Evolutionary conservation across 768 basidiomycete species (phyloP).

Genomic region (Suillus luteus): DNA sequence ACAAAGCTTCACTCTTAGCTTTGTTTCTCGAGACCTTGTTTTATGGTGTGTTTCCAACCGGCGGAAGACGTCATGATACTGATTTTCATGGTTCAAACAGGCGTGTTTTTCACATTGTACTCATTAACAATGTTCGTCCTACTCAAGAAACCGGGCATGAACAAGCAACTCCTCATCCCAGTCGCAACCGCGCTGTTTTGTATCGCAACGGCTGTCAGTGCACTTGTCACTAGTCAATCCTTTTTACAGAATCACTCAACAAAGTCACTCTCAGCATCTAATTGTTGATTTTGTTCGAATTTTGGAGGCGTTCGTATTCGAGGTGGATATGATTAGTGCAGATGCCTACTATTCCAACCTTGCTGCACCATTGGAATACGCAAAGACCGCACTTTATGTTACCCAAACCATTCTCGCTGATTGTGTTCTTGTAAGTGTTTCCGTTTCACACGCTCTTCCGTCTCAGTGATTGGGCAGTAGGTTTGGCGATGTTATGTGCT

Average conservation of each 20-base stretch:
- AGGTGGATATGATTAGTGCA: background rate
- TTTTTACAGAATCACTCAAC: background rate
- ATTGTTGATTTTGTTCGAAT: background rate
- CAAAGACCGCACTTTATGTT: background rate
- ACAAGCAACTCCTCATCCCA: background rate
- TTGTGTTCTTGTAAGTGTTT: background rate
- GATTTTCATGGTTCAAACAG: background rate
- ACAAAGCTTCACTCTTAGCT: background rate
- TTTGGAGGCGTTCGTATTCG: background rate
- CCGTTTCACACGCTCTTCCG: background rate
- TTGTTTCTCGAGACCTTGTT: background rate
- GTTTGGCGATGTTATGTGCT: constrained; percentile 1
- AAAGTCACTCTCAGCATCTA: background rate
- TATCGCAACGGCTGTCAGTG: background rate
- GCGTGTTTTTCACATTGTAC: background rate
- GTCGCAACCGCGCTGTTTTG: background rate
- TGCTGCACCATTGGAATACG: background rate
- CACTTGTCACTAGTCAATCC: background rate
- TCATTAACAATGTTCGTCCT: background rate
- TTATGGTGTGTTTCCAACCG: background rate
- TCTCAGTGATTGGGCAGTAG: background rate
- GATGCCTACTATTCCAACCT: background rate
- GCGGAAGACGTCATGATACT: background rate
- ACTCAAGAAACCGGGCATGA: background rate
- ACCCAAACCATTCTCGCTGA: background rate